phyloP scores from a whole-genome alignment of 2,329 filamentous ascomycete genomes.

The Lachnellula hyalina region DNA sequence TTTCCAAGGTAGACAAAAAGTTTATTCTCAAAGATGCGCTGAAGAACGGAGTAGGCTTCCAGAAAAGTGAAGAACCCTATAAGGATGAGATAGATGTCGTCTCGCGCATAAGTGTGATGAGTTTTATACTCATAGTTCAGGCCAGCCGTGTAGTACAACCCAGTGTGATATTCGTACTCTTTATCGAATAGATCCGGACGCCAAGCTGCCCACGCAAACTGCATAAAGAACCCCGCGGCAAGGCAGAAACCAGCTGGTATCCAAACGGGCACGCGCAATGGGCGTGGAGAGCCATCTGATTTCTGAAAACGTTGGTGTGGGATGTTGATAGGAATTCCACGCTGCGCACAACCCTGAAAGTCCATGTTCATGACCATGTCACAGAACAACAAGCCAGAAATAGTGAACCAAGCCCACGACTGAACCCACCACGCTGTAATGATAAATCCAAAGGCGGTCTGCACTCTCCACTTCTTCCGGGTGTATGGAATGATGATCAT shows the following conservation, averaged over 20 bases:
- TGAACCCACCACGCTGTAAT: slow-evolving; percentile 42
- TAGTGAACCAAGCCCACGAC: slow-evolving; percentile 42
- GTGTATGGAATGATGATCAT: slow-evolving; percentile 39
- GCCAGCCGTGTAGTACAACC: slow-evolving; percentile 34
- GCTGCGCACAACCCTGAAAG: slow-evolving; percentile 26
- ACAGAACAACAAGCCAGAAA: slow-evolving; percentile 37
- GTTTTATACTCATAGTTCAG: slow-evolving; percentile 33
- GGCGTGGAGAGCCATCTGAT: slow-evolving; percentile 6
- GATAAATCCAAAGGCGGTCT: slow-evolving; percentile 33
- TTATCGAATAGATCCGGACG: slow-evolving; percentile 31
- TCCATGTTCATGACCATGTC: slow-evolving; percentile 39
- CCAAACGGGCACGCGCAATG: slow-evolving; percentile 28
- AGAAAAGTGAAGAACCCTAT: slow-evolving; percentile 37
- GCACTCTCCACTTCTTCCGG: slow-evolving; percentile 14
- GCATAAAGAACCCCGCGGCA: slow-evolving; percentile 31
- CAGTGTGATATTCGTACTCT: slow-evolving; percentile 38
- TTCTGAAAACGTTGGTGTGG: neutral
- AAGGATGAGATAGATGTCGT: slow-evolving; percentile 41
- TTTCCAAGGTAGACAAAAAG: slow-evolving; percentile 36
- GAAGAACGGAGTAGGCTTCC: slow-evolving; percentile 35
- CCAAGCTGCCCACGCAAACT: slow-evolving; percentile 40
- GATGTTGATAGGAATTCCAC: slow-evolving; percentile 21
- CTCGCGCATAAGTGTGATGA: slow-evolving; percentile 34
- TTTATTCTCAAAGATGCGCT: slow-evolving; percentile 32
- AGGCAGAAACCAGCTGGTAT: slow-evolving; percentile 25